Evolutionary conservation across 2,329 filamentous ascomycete genomes (phyloP).

Genomic region (Biscogniauxia sp.): DNA sequence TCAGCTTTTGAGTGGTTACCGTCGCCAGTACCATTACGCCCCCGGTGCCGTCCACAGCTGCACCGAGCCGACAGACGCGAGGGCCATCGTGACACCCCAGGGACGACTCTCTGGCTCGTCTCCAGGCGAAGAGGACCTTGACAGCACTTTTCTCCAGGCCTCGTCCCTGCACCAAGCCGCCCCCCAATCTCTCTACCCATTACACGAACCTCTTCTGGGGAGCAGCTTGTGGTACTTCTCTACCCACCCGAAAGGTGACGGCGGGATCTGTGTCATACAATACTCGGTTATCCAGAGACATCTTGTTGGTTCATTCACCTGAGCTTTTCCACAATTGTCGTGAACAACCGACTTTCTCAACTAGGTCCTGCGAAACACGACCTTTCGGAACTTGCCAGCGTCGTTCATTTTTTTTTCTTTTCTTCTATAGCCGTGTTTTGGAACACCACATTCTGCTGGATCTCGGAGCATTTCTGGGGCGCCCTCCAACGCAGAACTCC

Average conservation of each 20-base stretch:
- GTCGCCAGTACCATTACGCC: constrained; percentile 19
- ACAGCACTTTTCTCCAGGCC: constrained; percentile 9
- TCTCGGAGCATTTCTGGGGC: constrained; percentile 17
- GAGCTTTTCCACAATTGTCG: constrained; percentile 25
- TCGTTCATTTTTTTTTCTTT: constrained; percentile 17
- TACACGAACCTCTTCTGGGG: constrained; percentile 29
- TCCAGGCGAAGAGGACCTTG: constrained; percentile 13
- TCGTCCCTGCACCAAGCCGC: constrained; percentile 20
- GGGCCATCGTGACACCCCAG: constrained; percentile 20
- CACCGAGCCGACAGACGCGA: constrained; percentile 25
- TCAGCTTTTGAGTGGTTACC: constrained; percentile 22
- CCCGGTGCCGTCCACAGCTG: constrained; percentile 23
- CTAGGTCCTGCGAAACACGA: constrained; percentile 26
- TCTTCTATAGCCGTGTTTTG: constrained; percentile 21
- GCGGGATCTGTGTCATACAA: constrained; percentile 39
- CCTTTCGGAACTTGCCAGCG: constrained; percentile 29
- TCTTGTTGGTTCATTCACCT: constrained; percentile 30
- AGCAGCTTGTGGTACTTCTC: constrained; percentile 33
- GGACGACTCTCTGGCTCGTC: constrained; percentile 16
- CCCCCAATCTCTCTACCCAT: constrained; percentile 19
- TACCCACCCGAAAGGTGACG: constrained; percentile 34
- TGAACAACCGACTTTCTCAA: constrained; percentile 27
- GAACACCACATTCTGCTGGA: constrained; percentile 18
- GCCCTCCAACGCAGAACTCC: constrained; percentile 19
- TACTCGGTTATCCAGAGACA: constrained; percentile 38